Conservation (phyloP, 116 monocot genomes). For the Dioscorea cayenensis region DNA sequence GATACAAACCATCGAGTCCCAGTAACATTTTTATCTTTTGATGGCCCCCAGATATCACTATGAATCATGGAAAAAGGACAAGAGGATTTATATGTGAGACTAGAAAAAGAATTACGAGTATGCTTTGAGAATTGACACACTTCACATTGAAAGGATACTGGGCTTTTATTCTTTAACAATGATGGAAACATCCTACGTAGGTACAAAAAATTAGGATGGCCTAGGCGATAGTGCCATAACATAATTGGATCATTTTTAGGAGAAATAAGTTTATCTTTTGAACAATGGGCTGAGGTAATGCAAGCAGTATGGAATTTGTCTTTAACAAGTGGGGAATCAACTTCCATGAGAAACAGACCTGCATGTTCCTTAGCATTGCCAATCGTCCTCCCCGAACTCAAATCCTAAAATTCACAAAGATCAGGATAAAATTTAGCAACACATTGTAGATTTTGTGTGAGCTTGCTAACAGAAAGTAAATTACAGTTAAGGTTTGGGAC, state of each 20-base stretch:
- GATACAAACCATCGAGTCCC: too few species aligned
- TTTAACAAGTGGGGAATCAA: too few species aligned
- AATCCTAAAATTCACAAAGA: background rate
- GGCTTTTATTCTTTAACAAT: background rate
- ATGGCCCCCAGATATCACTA: too few species aligned
- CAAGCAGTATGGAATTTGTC: too few species aligned
- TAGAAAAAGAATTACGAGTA: background rate
- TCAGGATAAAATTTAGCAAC: background rate
- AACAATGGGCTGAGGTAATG: too few species aligned
- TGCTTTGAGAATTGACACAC: background rate
- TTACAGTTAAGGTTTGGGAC: background rate
- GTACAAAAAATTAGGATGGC: background rate
- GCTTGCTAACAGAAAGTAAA: background rate
- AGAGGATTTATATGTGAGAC: background rate
- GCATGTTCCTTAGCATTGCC: background rate
- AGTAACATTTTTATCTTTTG: too few species aligned
- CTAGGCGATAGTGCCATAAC: background rate
- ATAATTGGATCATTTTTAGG: background rate
- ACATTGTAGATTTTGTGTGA: background rate
- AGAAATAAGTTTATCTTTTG: background rate
- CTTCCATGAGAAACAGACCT: background rate
- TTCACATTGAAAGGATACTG: background rate
- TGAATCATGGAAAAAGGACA: background rate
- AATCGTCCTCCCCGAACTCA: background rate
- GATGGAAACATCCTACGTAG: background rate